These are phyloP conservation scores for Heliamphora pulchella DNA, from an alignment of 179 eudicot species.

Conservation along the genomic window DNA sequence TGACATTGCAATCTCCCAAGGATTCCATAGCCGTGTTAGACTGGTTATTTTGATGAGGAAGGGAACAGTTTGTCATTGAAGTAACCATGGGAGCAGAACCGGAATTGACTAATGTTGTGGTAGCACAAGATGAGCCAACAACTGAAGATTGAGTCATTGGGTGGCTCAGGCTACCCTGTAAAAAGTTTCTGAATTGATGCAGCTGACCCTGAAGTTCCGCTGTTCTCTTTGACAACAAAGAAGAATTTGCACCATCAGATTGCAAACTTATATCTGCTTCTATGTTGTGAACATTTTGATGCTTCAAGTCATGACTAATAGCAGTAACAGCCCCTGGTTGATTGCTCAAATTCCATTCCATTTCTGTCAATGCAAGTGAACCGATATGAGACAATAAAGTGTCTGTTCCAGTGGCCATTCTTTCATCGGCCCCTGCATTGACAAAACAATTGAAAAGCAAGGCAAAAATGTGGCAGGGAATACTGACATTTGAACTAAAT, in stretches of 20 bases:
- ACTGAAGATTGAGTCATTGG: constrained; percentile 78
- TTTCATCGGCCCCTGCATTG: constrained; percentile 66
- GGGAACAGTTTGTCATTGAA: constrained; percentile 51
- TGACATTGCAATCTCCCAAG: constrained; percentile 26
- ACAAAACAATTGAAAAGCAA: constrained; percentile 32
- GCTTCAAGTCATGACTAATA: constrained; percentile 31
- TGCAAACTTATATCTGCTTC: constrained; percentile 42
- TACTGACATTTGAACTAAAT: constrained; percentile 7
- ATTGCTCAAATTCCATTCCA: constrained; percentile 52
- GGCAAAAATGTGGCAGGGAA: constrained; percentile 16
- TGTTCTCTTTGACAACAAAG: constrained; percentile 30
- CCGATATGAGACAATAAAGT: constrained; percentile 58
- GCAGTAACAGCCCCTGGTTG: constrained; percentile 44
- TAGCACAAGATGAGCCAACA: constrained; percentile 67
- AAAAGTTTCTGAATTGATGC: constrained; percentile 54
- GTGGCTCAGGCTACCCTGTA: constrained; percentile 52
- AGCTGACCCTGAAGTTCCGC: constrained; percentile 49
- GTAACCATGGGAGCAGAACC: constrained; percentile 62
- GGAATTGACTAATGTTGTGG: constrained; percentile 70
- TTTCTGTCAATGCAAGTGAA: constrained; percentile 94
- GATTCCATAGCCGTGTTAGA: constrained; percentile 27
- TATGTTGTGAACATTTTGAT: constrained; percentile 23
- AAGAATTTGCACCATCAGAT: constrained; percentile 37
- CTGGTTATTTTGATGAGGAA: constrained; percentile 32
- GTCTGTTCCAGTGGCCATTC: constrained; percentile 45